Conservation (phyloP, 371 early-diverging fungal genomes). For the Mucor mucedo region DNA sequence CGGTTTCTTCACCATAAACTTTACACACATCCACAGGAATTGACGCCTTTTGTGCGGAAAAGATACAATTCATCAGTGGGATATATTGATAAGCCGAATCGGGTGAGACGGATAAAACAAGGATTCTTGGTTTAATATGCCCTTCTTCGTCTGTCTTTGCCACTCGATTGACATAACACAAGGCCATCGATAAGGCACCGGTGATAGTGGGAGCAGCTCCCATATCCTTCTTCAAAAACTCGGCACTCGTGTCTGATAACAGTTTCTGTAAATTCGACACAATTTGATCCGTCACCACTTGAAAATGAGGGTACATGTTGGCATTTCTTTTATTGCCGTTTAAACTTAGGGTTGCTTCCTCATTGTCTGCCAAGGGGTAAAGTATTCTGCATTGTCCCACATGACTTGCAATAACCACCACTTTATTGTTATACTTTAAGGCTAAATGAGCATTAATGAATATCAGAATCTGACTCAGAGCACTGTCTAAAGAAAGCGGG, state of each 20-base stretch:
- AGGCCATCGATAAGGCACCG: conserved; percentile 64
- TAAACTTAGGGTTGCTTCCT: conserved; percentile 27
- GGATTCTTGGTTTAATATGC: conserved; percentile 79
- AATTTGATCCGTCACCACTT: conserved; percentile 64
- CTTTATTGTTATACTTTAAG: conserved; percentile 79
- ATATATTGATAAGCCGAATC: conserved; percentile 92
- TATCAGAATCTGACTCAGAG: conserved; percentile 77
- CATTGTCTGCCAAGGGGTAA: conserved; percentile 55
- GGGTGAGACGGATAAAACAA: conserved; percentile 84
- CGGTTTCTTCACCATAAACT: conserved; percentile 75
- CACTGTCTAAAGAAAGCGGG: conserved; percentile 67
- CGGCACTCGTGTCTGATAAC: conserved; percentile 44
- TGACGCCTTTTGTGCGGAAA: conserved; percentile 90
- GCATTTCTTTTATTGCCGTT: conserved; percentile 48
- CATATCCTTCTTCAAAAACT: conserved; percentile 47
- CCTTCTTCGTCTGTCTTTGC: conserved; percentile 61
- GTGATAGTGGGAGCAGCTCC: conserved; percentile 56
- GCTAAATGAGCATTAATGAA: conserved; percentile 91
- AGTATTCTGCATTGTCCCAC: conserved; percentile 61
- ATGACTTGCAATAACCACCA: conserved; percentile 82
- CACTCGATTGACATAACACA: conserved; percentile 73
- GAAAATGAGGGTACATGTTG: conserved; percentile 68
- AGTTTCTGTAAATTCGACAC: conserved; percentile 51
- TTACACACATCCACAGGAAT: conserved; percentile 92
- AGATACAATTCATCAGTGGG: conserved; percentile 95